Conservation (phyloP, 495 filamentous ascomycete genomes). For the Penicillium riverlandense region DNA sequence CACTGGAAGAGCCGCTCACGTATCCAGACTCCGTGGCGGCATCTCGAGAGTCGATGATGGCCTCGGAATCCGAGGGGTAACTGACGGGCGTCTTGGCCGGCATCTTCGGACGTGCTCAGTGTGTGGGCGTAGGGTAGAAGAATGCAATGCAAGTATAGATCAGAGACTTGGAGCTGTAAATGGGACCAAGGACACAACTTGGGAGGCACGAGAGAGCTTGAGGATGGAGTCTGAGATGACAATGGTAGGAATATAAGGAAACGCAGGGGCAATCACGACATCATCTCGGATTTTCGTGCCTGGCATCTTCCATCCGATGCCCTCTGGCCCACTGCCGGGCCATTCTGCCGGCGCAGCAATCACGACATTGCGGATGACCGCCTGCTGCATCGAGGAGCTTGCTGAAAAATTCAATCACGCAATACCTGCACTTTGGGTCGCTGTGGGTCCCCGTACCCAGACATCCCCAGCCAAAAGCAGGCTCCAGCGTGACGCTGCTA, state of each 20-base stretch:
- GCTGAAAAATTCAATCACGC: slow-evolving; percentile 28
- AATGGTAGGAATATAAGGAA: slow-evolving; percentile 25
- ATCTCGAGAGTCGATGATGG: slow-evolving; percentile 30
- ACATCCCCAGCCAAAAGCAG: background rate
- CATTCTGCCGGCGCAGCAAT: slow-evolving; percentile 28
- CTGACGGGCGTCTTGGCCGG: slow-evolving; percentile 31
- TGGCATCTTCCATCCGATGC: slow-evolving; percentile 17
- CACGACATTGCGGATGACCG: slow-evolving; percentile 30
- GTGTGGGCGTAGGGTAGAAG: background rate
- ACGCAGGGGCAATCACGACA: slow-evolving; percentile 30
- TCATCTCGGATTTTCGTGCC: slow-evolving; percentile 17
- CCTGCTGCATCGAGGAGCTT: slow-evolving; percentile 16
- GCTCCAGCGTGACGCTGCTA: background rate
- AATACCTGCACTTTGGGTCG: slow-evolving; percentile 28
- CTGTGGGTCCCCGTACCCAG: slow-evolving; percentile 14
- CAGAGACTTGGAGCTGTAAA: slow-evolving; percentile 1
- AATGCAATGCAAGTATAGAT: background rate
- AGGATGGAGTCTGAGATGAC: slow-evolving; percentile 16
- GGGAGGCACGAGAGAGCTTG: slow-evolving; percentile 5
- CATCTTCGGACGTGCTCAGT: slow-evolving; percentile 21
- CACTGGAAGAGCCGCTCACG: slow-evolving; percentile 64
- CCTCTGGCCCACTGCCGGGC: slow-evolving; percentile 8
- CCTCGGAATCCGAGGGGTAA: slow-evolving; percentile 30
- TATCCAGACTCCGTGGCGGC: slow-evolving; percentile 74
- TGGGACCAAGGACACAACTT: background rate